These are phyloP conservation scores for Microcera coccophila DNA, from an alignment of 2,329 filamentous ascomycete genomes.

Conservation along the genomic window DNA sequence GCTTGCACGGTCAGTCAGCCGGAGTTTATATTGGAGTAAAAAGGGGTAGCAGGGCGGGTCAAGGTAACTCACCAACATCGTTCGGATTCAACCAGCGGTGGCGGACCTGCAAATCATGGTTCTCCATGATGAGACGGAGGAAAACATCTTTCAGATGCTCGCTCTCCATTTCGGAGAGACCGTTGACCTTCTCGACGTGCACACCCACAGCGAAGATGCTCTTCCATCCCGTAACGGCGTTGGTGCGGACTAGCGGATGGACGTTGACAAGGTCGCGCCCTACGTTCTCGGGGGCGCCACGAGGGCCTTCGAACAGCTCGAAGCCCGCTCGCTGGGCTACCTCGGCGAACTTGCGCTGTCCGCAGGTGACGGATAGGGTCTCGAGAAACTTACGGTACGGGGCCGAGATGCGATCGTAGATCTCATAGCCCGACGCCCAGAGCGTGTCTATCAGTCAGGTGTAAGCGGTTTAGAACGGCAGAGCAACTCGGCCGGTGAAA, in stretches of 20 bases:
- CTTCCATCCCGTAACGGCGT: conserved; percentile 56
- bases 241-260: conserved; percentile 53
- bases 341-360: conserved; percentile 5
- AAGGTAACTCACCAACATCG: conserved; percentile 32
- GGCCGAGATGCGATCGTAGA: conserved; percentile 53
- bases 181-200: conserved; percentile 49
- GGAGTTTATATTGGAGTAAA: not conserved
- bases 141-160: conserved; percentile 47
- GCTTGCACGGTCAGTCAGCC: conserved; percentile 33
- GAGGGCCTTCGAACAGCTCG: conserved; percentile 39
- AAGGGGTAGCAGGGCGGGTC: conserved; percentile 4
- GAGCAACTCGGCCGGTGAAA: not conserved
- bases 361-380: conserved; percentile 46
- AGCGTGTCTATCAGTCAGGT: conserved; percentile 52
- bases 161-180: conserved; percentile 44
- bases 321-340: conserved; percentile 40
- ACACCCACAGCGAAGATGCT: conserved; percentile 48
- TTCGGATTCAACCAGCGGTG: conserved; percentile 39
- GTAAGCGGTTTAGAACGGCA: not conserved
- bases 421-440: conserved; percentile 58
- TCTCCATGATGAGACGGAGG: conserved; percentile 45
- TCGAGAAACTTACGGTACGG: conserved; percentile 52
- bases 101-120: conserved; percentile 53
- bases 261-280: conserved; percentile 44
- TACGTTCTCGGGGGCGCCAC: conserved; percentile 48